Conservation (phyloP, 1,284 basidiomycete species). For the Macrocystidia cucumis region DNA sequence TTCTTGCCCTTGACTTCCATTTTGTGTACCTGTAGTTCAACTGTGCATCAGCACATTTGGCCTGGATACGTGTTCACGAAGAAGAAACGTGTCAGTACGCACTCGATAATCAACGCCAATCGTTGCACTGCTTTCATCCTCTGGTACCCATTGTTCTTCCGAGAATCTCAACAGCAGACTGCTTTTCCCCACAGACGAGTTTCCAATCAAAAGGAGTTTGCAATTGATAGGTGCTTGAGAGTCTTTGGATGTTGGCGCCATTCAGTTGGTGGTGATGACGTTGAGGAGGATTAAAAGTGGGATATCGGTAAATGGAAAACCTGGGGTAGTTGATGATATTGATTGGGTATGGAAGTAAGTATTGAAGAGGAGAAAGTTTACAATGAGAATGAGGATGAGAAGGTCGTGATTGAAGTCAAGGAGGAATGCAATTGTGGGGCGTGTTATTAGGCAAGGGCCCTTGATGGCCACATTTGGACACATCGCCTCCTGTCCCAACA, state of each 20-base stretch:
- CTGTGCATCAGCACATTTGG: constrained; percentile 2
- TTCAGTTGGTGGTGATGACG: too few species aligned
- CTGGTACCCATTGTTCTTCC: constrained; percentile 92
- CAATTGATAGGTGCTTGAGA: constrained; percentile 43
- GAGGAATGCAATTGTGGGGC: too few species aligned
- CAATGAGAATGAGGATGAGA: too few species aligned
- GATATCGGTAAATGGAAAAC: too few species aligned
- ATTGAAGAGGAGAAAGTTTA: too few species aligned
- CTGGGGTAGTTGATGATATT: too few species aligned
- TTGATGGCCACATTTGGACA: too few species aligned
- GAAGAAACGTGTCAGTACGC: constrained; percentile 25
- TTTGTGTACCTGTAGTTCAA: constrained; percentile 57
- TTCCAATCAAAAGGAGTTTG: constrained; percentile 74
- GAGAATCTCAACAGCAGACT: constrained; percentile 91
- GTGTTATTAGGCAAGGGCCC: too few species aligned
- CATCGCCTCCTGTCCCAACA: too few species aligned
- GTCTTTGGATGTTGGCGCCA: constrained; percentile 22
- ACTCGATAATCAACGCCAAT: constrained; percentile 84
- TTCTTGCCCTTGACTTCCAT: constrained; percentile 76
- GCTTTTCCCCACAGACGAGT: constrained; percentile 90
- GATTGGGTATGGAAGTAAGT: too few species aligned
- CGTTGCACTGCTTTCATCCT: constrained; percentile 93
- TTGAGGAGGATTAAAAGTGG: too few species aligned
- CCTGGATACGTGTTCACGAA: not conserved
- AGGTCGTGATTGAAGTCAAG: too few species aligned